phyloP scores from a whole-genome alignment of 768 basidiomycete species.

The Candolleomyces aberdarensis region DNA sequence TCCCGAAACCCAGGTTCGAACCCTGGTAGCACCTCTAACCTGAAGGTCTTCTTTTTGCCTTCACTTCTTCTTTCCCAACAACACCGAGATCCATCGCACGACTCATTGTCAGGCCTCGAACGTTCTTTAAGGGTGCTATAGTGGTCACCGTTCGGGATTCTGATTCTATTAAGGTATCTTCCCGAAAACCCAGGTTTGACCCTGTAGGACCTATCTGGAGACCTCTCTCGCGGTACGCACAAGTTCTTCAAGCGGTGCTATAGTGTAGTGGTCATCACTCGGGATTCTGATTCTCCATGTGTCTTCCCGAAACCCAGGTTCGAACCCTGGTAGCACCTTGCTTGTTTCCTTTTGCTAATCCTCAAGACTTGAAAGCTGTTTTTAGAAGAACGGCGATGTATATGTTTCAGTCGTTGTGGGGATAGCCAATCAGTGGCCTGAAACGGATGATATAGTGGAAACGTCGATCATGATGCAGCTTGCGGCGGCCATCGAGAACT shows the following conservation, averaged over 20 bases:
- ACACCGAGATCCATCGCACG: background rate
- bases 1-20: slow-evolving; percentile 20
- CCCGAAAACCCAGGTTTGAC: slow-evolving; percentile 17
- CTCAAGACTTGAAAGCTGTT: no score
- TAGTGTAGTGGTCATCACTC: slow-evolving; percentile 29
- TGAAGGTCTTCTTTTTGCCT: background rate
- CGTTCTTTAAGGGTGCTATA: slow-evolving; percentile 16
- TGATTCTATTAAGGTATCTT: slow-evolving; percentile 9
- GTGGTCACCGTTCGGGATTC: slow-evolving; percentile 27
- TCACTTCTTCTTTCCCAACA: background rate
- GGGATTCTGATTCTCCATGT: slow-evolving; percentile 20
- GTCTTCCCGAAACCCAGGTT: slow-evolving; percentile 16
- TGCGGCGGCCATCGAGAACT: no score
- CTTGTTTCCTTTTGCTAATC: background rate
- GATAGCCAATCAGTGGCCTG: no score
- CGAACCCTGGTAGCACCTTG: slow-evolving; percentile 15
- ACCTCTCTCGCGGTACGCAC: background rate
- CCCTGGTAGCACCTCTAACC: slow-evolving; percentile 14
- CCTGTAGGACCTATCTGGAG: slow-evolving; percentile 9
- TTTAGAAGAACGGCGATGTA: no score
- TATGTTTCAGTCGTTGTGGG: no score
- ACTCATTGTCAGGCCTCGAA: no score
- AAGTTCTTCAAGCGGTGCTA: slow-evolving; percentile 12
- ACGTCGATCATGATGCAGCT: no score
- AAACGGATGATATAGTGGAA: no score